Conservation (phyloP, 2,329 filamentous ascomycete genomes). For the Aspergillus flavus region DNA sequence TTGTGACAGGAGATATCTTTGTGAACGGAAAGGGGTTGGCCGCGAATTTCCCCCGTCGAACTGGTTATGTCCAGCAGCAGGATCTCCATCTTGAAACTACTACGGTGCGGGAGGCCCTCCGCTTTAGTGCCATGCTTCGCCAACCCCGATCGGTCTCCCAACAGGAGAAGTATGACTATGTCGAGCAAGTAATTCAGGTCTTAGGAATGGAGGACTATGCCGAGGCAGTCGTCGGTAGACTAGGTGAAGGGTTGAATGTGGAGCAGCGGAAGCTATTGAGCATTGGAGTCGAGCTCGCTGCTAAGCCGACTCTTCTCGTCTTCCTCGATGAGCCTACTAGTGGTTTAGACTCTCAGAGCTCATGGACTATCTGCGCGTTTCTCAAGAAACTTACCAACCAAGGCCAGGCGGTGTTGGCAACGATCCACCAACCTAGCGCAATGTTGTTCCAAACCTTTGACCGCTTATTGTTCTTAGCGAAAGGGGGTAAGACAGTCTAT, state of each 20-base stretch:
- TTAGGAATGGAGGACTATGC: conserved; percentile 83
- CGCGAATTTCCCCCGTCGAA: conserved; percentile 61
- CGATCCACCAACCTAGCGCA: conserved; percentile 86
- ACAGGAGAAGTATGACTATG: conserved; percentile 52
- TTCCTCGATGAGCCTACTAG: conserved; percentile 90
- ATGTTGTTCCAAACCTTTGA: conserved; percentile 83
- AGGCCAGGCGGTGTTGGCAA: conserved; percentile 83
- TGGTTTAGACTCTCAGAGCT: conserved; percentile 82
- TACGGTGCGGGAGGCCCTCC: background rate
- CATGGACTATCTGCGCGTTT: conserved; percentile 65
- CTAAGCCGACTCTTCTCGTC: conserved; percentile 78
- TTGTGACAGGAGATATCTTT: conserved; percentile 64
- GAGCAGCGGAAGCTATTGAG: conserved; percentile 71
- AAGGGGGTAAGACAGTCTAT: conserved; percentile 64
- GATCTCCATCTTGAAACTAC: conserved; percentile 76
- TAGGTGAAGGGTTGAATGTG: conserved; percentile 64
- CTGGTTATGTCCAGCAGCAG: conserved; percentile 66
- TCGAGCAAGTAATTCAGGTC: conserved; percentile 76
- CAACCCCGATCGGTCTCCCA: background rate
- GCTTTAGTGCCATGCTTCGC: background rate
- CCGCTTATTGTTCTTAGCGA: conserved; percentile 59
- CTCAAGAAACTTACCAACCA: conserved; percentile 80
- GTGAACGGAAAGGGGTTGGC: conserved; percentile 60
- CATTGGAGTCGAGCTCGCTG: conserved; percentile 85
- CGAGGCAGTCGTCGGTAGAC: conserved; percentile 80